Percentiles rank a stretch among this genome's conserved stretches.
Evolutionary conservation across 1,139 yeast genomes (phyloP).

Genomic region (Yamadazyma buinensis): DNA sequence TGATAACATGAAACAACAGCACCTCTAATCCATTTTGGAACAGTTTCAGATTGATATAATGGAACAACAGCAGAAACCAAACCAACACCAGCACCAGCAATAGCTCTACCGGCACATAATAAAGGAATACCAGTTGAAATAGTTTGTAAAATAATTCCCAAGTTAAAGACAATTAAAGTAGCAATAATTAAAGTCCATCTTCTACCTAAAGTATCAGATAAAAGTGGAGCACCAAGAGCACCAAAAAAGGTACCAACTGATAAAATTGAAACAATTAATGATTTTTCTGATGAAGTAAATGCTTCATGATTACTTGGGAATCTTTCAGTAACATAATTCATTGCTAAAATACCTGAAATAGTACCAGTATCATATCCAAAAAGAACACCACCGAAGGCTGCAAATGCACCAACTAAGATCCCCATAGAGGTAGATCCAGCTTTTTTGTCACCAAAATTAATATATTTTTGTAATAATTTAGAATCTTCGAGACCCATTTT

Average conservation of each 20-base stretch:
- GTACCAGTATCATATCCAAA: conserved; percentile 79
- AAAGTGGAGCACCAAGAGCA: conserved; percentile 50
- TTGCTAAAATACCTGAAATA: conserved; percentile 70
- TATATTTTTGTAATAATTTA: conserved; percentile 20
- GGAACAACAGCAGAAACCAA: conserved; percentile 60
- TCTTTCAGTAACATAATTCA: conserved; percentile 54
- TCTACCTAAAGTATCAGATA: conserved; percentile 58
- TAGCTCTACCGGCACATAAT: conserved; percentile 51
- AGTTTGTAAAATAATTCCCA: conserved; percentile 59
- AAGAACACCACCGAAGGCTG: conserved; percentile 64
- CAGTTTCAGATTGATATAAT: conserved; percentile 60
- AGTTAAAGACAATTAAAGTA: conserved; percentile 48
- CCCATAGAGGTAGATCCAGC: conserved; percentile 46
- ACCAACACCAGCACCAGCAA: conserved; percentile 66
- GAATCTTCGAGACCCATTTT: conserved; percentile 39
- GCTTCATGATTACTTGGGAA: conserved; percentile 27
- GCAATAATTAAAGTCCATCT: conserved; percentile 42
- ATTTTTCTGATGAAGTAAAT: conserved; percentile 53
- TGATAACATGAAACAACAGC: conserved; percentile 63
- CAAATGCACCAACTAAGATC: conserved; percentile 41
- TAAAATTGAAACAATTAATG: conserved; percentile 62
- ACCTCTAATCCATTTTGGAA: conserved; percentile 70
- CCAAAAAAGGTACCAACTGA: conserved; percentile 72
- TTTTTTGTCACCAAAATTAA: conserved; percentile 38
- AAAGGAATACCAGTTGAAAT: conserved; percentile 40